Percentiles rank a stretch among this genome's conserved stretches.
Conservation (phyloP, 495 filamentous ascomycete species). For the Talaromyces nanjingensis region DNA sequence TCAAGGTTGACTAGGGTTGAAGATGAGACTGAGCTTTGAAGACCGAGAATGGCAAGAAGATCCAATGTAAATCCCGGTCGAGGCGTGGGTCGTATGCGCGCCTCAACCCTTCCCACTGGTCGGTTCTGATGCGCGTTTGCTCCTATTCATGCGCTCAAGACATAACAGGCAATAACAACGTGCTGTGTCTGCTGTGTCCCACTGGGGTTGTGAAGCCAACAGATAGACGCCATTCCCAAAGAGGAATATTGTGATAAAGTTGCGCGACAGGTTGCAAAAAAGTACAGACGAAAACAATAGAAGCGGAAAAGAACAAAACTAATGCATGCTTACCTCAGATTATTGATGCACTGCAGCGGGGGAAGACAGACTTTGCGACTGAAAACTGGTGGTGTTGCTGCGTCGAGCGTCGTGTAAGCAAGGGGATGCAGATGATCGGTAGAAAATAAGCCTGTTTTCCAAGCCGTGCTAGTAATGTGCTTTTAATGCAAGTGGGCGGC, state of each 20-base stretch:
- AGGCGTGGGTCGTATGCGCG: neutral
- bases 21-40: neutral
- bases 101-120: neutral
- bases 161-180: neutral
- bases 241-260: neutral
- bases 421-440: neutral
- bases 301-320: conserved; percentile 4
- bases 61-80: neutral
- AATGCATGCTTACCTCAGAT: conserved; percentile 4
- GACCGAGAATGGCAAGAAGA: neutral
- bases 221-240: neutral
- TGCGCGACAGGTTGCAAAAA: neutral
- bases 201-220: neutral
- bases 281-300: neutral
- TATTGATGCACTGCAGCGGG: conserved; percentile 2
- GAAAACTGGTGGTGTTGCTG: neutral
- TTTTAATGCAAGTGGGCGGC: neutral
- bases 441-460: neutral
- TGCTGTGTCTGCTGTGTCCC: neutral
- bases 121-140: neutral
- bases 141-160: neutral
- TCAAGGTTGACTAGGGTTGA: neutral
- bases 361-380: neutral
- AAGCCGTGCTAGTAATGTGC: neutral
- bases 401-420: neutral